Percentiles rank a stretch among this genome's conserved stretches.
These are phyloP conservation scores for Suillus decipiens DNA, from an alignment of 768 basidiomycete genomes.

Conservation along the genomic window DNA sequence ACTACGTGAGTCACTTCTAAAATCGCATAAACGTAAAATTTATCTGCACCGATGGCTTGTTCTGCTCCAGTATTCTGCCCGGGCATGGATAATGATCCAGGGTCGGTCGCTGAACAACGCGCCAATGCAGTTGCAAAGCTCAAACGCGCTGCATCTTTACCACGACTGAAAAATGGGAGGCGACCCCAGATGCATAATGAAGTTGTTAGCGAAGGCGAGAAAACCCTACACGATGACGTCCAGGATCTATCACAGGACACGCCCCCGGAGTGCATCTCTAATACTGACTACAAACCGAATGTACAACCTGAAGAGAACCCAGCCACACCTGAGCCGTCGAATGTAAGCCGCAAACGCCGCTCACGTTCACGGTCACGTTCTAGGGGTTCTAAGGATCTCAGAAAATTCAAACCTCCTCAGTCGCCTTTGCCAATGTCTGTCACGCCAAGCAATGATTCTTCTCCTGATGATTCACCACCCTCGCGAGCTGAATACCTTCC, in stretches of 20 bases:
- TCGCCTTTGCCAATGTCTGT: conserved; percentile 46
- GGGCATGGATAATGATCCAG: conserved; percentile 37
- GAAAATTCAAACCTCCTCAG: conserved; percentile 52
- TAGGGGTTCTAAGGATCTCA: conserved; percentile 70
- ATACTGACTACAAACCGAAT: conserved; percentile 27
- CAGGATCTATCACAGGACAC: conserved; percentile 21
- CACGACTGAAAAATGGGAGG: conserved; percentile 88
- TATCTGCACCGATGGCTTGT: not conserved
- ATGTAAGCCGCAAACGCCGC: conserved; percentile 58
- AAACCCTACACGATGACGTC: conserved; percentile 43
- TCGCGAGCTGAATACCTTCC: conserved; percentile 29
- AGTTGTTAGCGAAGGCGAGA: conserved; percentile 82
- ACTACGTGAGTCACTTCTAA: conserved; percentile 8
- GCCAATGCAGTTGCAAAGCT: conserved; percentile 88
- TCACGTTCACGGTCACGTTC: conserved; percentile 67
- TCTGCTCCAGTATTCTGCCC: conserved; percentile 12
- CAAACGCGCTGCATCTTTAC: conserved; percentile 88
- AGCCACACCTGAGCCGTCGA: conserved; percentile 44
- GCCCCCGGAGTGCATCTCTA: conserved; percentile 12
- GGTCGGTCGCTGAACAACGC: conserved; percentile 71
- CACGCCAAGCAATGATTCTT: conserved; percentile 64
- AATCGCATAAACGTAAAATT: not conserved
- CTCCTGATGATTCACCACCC: conserved; percentile 56
- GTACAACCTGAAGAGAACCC: conserved; percentile 31
- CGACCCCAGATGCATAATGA: conserved; percentile 86